Evolutionary conservation across 495 filamentous ascomycete species (phyloP), one percentile per base, ranked within the genome.

Genomic region (Penicillium atrosanguineum): DNA sequence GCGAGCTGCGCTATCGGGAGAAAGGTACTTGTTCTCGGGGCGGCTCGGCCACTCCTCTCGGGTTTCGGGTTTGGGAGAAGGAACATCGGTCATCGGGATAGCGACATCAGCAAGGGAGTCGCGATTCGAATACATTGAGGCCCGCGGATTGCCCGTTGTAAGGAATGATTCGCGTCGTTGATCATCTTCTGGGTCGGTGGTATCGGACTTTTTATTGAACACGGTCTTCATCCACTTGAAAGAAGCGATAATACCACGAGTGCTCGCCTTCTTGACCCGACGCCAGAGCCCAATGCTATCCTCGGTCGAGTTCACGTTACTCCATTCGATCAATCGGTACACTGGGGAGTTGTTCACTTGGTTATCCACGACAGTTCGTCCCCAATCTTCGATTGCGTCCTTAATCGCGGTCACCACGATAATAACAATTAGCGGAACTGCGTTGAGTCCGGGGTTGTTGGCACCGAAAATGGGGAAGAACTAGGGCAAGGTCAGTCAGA

Each of bases 381-480:
- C 83, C 79, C 90, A 97, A 77, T 99, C 95, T 72, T 99, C 95
- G 56, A 97, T 89, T n/a, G 87, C 94, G 65, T 99, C 95, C 72
- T 97, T 99, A 61, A 96, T 75, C 5, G 89, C 85, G 8, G 95
- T 99, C 44, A 97, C 80, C 56, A 84, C 74, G n/a, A 99, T 75
- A 70, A 99, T 99, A 60, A 97, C 85, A 62, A 97, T 96, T 63
- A 99, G 71, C 44, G 95, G 95, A 26, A 93, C 89, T 6, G 92
- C 84, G 68, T 91, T 93, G 26, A 99, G 75, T 25, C 86, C 95
- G 20, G 95, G 91, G 68, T 96, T 95, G 25, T 86, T 80, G 53
- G 87, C 91, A 57, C 95, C 95, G 65, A 99, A 99, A 50, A 97
- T 96, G 47, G 88, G 82, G 69, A 97, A 97, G 70, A 93, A 90